Conservation (phyloP, 768 basidiomycete species). For the Tylopilus subfusipes region DNA sequence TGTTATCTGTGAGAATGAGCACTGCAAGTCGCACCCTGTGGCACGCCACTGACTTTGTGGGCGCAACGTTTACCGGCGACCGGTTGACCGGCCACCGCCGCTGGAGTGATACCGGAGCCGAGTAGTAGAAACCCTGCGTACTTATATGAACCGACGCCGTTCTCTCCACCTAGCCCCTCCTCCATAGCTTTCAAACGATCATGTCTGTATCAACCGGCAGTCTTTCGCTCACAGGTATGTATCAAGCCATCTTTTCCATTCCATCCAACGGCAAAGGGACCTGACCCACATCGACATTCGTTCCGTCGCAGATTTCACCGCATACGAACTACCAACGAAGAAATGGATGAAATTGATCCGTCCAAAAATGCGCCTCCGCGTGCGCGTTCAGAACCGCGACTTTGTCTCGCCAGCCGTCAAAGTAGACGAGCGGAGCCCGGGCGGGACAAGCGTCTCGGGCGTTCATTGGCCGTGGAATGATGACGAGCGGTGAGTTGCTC, state of each 20-base stretch:
- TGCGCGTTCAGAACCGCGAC: slow-evolving; percentile 3
- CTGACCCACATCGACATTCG: neutral
- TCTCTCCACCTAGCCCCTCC: neutral
- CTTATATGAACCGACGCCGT: slow-evolving; percentile 1
- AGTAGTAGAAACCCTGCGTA: neutral
- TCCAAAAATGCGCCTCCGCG: slow-evolving; percentile 24
- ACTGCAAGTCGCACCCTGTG: neutral
- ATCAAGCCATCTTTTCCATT: too few species aligned
- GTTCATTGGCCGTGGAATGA: slow-evolving; percentile 17
- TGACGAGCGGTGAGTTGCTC: slow-evolving; percentile 12
- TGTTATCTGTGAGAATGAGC: slow-evolving; percentile 3
- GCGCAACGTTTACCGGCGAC: neutral
- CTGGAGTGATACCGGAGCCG: slow-evolving; percentile 15
- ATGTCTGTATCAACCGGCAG: slow-evolving; percentile 11
- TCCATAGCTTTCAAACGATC: neutral
- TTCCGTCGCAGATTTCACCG: slow-evolving; percentile 22
- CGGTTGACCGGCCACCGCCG: neutral
- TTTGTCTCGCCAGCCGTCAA: slow-evolving; percentile 19
- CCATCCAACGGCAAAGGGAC: neutral
- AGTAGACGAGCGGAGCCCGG: too few species aligned
- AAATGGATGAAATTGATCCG: slow-evolving; percentile 18
- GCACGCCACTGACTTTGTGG: neutral
- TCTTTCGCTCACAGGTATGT: slow-evolving; percentile 20
- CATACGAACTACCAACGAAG: slow-evolving; percentile 20
- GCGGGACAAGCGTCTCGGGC: neutral